phyloP scores from a whole-genome alignment of 2,329 filamentous ascomycete species.

The Sodiomyces alkalinus region DNA sequence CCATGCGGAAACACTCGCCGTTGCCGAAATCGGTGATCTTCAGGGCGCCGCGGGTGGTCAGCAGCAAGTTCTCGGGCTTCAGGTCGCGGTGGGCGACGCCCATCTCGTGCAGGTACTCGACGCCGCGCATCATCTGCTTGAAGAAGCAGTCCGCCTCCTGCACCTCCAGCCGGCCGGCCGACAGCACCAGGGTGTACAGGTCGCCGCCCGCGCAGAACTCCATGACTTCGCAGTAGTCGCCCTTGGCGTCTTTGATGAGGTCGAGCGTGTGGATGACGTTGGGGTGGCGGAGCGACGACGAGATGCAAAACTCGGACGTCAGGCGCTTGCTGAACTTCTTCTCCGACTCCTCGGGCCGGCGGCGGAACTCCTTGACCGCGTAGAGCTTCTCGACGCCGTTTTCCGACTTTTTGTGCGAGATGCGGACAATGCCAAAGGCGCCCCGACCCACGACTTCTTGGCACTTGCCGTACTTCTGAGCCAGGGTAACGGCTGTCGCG shows the following conservation, averaged over 20 bases:
- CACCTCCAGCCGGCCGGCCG: slow-evolving; percentile 82
- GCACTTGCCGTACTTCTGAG: slow-evolving; percentile 97
- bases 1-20: slow-evolving; percentile 98
- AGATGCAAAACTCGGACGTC: slow-evolving; percentile 97
- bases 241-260: slow-evolving; percentile 87
- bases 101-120: slow-evolving; percentile 99
- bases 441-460: slow-evolving; percentile 93
- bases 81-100: slow-evolving; percentile 92
- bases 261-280: slow-evolving; percentile 98
- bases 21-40: slow-evolving; percentile 99
- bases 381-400: slow-evolving; percentile 83
- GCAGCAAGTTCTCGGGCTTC: slow-evolving; percentile 89
- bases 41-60: slow-evolving; percentile 81
- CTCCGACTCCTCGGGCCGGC: slow-evolving; percentile 81
- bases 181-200: slow-evolving; percentile 81
- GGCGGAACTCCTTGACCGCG: slow-evolving; percentile 95
- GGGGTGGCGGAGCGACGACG: slow-evolving; percentile 86
- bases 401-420: slow-evolving; percentile 88
- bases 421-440: slow-evolving; percentile 92
- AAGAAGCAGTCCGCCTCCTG: slow-evolving; percentile 95
- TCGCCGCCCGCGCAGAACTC: slow-evolving; percentile 96
- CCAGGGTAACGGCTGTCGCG: slow-evolving; percentile 61
- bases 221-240: slow-evolving; percentile 98
- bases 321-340: slow-evolving; percentile 97
- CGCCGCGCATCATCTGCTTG: slow-evolving; percentile 97